Percentiles rank a stretch among this genome's conserved stretches.
Evolutionary conservation across 2,329 filamentous ascomycete genomes (phyloP).

Genomic region (Penicillium sp.): DNA sequence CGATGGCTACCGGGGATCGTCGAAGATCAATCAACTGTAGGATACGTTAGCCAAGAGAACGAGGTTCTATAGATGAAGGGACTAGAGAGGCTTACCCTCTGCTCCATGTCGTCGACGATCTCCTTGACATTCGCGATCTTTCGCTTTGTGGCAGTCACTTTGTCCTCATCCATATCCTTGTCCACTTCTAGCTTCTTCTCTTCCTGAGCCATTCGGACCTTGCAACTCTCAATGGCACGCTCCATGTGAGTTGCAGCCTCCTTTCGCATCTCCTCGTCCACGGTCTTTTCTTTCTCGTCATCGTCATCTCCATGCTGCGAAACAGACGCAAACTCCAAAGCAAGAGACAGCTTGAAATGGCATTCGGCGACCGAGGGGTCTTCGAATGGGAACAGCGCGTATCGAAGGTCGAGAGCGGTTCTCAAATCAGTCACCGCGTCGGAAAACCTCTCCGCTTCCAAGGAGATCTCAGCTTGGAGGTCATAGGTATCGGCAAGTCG

Average conservation of each 20-base stretch:
- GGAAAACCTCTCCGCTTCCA: conserved; percentile 89
- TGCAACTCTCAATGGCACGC: conserved; percentile 56
- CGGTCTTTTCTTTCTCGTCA: conserved; percentile 33
- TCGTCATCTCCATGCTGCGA: conserved; percentile 47
- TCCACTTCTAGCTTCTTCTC: conserved; percentile 41
- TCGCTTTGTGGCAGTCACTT: conserved; percentile 39
- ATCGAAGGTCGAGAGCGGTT: conserved; percentile 71
- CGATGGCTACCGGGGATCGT: conserved; percentile 50
- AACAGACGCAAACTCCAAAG: conserved; percentile 86
- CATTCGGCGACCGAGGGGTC: conserved; percentile 86
- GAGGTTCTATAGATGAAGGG: background rate
- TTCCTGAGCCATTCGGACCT: conserved; percentile 52
- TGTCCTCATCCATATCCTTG: conserved; percentile 40
- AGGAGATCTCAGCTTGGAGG: conserved; percentile 88
- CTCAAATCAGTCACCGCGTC: conserved; percentile 82
- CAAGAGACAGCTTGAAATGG: conserved; percentile 92
- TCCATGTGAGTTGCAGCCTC: conserved; percentile 59
- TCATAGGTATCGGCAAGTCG: conserved; percentile 90
- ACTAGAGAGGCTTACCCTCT: conserved; percentile 42
- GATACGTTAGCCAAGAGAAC: conserved; percentile 12
- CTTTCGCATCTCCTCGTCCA: conserved; percentile 54
- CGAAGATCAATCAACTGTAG: conserved; percentile 53
- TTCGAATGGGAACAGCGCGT: conserved; percentile 71
- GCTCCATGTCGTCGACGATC: conserved; percentile 59
- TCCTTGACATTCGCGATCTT: conserved; percentile 57